Evolutionary conservation across 371 early-diverging fungal species (phyloP).

Genomic region (Basidiobolus meristosporus): DNA sequence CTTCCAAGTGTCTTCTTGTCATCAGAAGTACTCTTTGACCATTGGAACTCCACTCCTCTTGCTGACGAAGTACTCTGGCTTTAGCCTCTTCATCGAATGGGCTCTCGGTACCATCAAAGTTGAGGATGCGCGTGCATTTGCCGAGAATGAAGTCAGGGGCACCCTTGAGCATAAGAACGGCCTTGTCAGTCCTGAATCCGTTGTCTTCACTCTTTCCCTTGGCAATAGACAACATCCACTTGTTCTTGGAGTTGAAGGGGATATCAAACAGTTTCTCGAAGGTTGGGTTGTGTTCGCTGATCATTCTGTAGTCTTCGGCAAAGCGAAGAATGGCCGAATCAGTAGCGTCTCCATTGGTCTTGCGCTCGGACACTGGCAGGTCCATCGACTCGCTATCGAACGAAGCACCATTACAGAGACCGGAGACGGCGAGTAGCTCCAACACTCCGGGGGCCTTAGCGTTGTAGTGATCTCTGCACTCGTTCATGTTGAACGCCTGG

Average conservation of each 20-base stretch:
- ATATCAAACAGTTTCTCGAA: neutral
- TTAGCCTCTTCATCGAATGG: constrained; percentile 17
- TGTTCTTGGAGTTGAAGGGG: constrained; percentile 71
- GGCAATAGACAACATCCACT: constrained; percentile 9
- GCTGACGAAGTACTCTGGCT: constrained; percentile 12
- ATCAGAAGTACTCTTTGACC: constrained; percentile 50
- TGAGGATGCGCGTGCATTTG: constrained; percentile 17
- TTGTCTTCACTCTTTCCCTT: neutral
- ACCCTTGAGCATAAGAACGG: constrained; percentile 38
- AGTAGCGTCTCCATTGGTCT: constrained; percentile 48
- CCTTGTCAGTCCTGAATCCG: constrained; percentile 4
- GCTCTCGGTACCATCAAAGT: constrained; percentile 15
- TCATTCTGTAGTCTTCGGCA: constrained; percentile 13
- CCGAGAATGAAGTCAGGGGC: constrained; percentile 55
- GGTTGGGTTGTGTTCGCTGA: neutral
- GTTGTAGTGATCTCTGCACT: constrained; percentile 7
- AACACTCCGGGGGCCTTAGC: constrained; percentile 3
- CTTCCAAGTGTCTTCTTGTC: neutral
- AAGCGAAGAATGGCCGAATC: constrained; percentile 53
- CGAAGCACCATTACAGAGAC: constrained; percentile 39
- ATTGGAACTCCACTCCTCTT: constrained; percentile 29
- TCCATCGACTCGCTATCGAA: constrained; percentile 22
- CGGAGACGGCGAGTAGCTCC: constrained; percentile 6
- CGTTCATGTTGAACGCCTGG: constrained; percentile 11
- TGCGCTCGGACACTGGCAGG: constrained; percentile 25